phyloP scores from a whole-genome alignment of 2,329 filamentous ascomycete genomes.

The Beauveria scarabaeidicola region DNA sequence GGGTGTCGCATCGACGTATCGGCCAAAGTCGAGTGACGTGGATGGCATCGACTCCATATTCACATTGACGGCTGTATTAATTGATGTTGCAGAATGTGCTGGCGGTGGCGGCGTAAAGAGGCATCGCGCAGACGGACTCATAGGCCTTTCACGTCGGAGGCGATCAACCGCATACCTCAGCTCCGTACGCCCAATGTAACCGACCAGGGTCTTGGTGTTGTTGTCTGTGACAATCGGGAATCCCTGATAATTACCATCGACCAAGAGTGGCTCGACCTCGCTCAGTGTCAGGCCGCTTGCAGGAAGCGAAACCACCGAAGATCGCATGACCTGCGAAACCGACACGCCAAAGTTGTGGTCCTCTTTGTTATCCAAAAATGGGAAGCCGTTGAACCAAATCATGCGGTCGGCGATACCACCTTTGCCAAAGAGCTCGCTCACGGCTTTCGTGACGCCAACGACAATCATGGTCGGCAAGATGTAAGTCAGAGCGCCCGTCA shows the following conservation, averaged over 20 bases:
- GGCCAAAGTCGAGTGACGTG: constrained; percentile 65
- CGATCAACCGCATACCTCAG: constrained; percentile 83
- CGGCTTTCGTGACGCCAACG: constrained; percentile 90
- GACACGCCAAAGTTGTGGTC: constrained; percentile 94
- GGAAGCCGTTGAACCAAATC: constrained; percentile 98
- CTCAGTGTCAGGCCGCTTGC: constrained; percentile 64
- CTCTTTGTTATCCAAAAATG: constrained; percentile 94
- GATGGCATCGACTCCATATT: constrained; percentile 47
- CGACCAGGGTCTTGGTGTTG: constrained; percentile 63
- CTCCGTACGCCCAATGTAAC: constrained; percentile 90
- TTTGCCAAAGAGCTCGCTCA: constrained; percentile 85
- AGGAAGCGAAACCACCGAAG: constrained; percentile 64
- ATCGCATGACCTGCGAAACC: constrained; percentile 83
- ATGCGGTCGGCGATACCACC: constrained; percentile 95
- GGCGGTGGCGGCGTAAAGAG: constrained; percentile 52
- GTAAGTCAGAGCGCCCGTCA: constrained; percentile 94
- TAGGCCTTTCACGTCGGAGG: constrained; percentile 58
- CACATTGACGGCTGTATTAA: constrained; percentile 44
- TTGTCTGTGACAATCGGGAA: constrained; percentile 82
- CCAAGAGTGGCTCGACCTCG: constrained; percentile 68
- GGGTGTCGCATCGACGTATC: constrained; percentile 82
- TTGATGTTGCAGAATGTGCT: constrained; percentile 25
- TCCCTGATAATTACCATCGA: constrained; percentile 76
- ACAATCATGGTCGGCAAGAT: constrained; percentile 99
- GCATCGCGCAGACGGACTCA: constrained; percentile 64